phyloP scores from a whole-genome alignment of 208 protist genomes.

The Leishmania braziliensis region DNA sequence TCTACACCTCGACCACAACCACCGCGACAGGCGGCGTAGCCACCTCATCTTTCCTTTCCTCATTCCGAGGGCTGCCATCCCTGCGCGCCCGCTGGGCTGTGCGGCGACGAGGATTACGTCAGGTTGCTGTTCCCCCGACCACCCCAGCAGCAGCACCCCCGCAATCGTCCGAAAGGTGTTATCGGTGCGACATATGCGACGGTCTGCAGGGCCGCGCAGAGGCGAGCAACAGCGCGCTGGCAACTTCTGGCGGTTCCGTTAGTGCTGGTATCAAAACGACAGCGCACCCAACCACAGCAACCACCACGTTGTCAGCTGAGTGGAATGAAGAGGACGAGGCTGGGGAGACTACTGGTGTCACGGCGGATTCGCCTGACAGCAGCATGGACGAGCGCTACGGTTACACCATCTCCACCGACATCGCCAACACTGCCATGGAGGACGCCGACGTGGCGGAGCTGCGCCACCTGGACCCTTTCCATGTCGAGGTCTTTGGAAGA shows the following conservation, averaged over 20 bases:
- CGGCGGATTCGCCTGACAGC: constrained; percentile 4
- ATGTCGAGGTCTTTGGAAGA: constrained; percentile 53
- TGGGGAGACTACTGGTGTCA: constrained; percentile 14
- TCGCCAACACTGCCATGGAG: constrained; percentile 66
- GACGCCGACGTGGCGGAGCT: constrained; percentile 60
- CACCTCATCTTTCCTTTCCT: constrained; percentile 15
- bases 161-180: constrained; percentile 34
- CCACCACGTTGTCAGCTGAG: not conserved
- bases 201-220: constrained; percentile 30
- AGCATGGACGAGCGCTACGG: constrained; percentile 22
- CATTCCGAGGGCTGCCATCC: constrained; percentile 23
- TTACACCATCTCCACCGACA: constrained; percentile 47
- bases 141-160: constrained; percentile 4
- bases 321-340: constrained; percentile 39
- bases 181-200: constrained; percentile 71
- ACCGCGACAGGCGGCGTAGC: not conserved
- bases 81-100: constrained; percentile 30
- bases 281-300: not conserved
- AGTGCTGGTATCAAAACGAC: too few relatives aligned
- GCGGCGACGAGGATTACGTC: constrained; percentile 12
- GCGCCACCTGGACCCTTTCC: constrained; percentile 61
- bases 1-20: not conserved
- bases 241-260: not conserved
- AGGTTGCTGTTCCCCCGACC: not conserved
- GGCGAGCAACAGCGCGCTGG: not conserved